Evolutionary conservation across 345 rosid genomes (phyloP).

Genomic region (Psidium friedrichsthalianum): DNA sequence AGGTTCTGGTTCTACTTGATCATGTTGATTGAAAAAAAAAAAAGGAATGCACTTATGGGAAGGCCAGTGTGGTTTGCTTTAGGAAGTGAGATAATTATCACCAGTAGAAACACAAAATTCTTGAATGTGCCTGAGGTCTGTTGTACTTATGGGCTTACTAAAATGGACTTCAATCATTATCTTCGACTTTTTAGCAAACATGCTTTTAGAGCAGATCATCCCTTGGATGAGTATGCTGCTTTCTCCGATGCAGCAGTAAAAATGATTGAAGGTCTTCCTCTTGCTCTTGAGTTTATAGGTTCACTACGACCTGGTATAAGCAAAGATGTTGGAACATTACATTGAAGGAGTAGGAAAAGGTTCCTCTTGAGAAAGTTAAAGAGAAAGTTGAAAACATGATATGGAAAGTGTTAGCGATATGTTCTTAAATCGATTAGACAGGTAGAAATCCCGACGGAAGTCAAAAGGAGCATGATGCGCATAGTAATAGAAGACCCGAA

Average conservation of each 20-base stretch:
- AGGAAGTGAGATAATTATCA: background rate
- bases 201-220: background rate
- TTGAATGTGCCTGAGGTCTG: background rate
- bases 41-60: background rate
- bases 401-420: too few species aligned
- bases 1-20: background rate
- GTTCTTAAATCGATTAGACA: too few species aligned
- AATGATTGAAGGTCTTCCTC: background rate
- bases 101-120: background rate
- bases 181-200: background rate
- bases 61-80: background rate
- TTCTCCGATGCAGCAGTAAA: background rate
- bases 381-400: background rate
- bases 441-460: too few species aligned
- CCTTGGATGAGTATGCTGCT: background rate
- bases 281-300: background rate
- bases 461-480: too few species aligned
- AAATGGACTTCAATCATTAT: background rate
- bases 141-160: background rate
- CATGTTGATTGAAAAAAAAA: background rate
- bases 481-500: too few species aligned
- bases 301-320: fast-evolving
- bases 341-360: background rate
- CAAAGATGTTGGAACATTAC: background rate
- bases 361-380: background rate